Evolutionary conservation across 2,329 filamentous ascomycete genomes (phyloP), one percentile per base, ranked within the genome.

Genomic region (Aspergillus proliferans): DNA sequence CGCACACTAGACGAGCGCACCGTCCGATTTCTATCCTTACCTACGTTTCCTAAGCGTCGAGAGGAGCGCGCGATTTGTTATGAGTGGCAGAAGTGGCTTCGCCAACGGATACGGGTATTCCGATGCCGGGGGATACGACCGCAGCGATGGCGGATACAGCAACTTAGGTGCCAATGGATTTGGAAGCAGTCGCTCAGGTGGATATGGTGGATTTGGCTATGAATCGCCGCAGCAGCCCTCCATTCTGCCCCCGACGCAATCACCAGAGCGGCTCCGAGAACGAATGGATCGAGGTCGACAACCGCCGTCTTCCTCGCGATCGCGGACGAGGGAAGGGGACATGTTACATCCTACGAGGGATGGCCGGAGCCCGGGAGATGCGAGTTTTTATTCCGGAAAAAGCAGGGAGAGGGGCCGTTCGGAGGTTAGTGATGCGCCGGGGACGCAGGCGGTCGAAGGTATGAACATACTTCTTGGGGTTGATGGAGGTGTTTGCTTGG

Each of bases 201-300:
- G 71, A 21, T 75, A 74, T 49, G 71, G 72, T 33, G 71, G 71
- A 24, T 73, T 74, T 43, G 67, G 68, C 26, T 51, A 61, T 18
- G 68, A 69, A 36, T 43, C 63, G 6, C 52, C 61, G 28, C 60
- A 61, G 46, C 58, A 61, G 41, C 52, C 64, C 12, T 54, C 60
- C n/a, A 18, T 63, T 43, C 51, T 59, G 1, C 55, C 26, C 5
- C 9, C 63, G 8, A 52, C 51, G 3, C 58, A 61, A 15, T 68
- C 67, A 2, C 66, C 66, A 26, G 63, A 67, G 50, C 59, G 61
- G 22, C 59, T 58, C 28, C 63, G 63, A 45, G 67, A 68, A 48
- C 55, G 64, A 49, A 39, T 52, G 40, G 60, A 68, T 8, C 58
- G 62, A 28, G 66, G 66, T 33, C 58, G 61, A 34, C 61, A 58